Conservation (phyloP, 2,329 filamentous ascomycete species). For the Pseudogymnoascus sp. region DNA sequence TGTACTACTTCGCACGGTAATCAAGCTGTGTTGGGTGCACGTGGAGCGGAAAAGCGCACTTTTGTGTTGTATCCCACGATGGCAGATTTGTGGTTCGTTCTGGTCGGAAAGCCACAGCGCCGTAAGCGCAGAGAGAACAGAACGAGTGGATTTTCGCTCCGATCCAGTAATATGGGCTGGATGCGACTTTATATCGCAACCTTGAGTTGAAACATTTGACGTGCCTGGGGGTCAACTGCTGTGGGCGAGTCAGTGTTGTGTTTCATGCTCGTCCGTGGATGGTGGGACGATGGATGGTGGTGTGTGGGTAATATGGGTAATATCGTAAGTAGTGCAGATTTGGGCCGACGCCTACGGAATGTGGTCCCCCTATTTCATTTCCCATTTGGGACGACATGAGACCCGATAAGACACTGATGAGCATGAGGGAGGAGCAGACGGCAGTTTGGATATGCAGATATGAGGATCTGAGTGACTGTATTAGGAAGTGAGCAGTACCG, state of each 20-base stretch:
- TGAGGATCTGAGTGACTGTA: background rate
- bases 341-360: background rate
- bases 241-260: slow-evolving; percentile 1
- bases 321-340: background rate
- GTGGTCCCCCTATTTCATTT: background rate
- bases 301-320: slow-evolving; percentile 4
- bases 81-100: background rate
- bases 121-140: background rate
- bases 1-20: background rate
- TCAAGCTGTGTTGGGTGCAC: background rate
- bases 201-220: background rate
- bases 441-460: background rate
- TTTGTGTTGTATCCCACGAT: background rate
- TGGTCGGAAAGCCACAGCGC: background rate
- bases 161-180: slow-evolving; percentile 1
- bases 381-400: background rate
- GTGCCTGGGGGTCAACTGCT: background rate
- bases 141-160: background rate
- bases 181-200: background rate
- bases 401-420: slow-evolving; percentile 1
- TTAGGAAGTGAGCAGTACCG: background rate
- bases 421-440: background rate
- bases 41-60: background rate
- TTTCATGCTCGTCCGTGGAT: background rate
- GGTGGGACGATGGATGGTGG: background rate